Conservation (phyloP, 495 filamentous ascomycete genomes). For the Durotheca rogersii region DNA sequence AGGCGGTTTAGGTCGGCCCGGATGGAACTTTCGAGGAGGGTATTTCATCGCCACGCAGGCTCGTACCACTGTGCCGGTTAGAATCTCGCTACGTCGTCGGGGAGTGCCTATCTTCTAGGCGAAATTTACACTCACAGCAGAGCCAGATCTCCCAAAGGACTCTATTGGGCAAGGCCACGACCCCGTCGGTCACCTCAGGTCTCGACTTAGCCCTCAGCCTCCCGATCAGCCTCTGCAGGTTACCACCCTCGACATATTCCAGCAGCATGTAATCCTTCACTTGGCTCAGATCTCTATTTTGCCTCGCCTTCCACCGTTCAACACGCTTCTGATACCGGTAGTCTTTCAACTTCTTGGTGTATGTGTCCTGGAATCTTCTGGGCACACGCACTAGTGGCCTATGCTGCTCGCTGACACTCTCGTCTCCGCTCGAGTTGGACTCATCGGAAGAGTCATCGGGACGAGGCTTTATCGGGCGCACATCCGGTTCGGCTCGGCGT, state of each 20-base stretch:
- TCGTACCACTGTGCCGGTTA: slow-evolving; percentile 12
- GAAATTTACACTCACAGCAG: slow-evolving; percentile 14
- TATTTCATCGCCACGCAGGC: slow-evolving; percentile 22
- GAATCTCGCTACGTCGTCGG: background rate
- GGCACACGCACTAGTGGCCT: background rate
- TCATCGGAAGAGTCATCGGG: slow-evolving; percentile 4
- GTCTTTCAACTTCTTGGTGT: background rate
- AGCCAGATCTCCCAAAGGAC: slow-evolving; percentile 22
- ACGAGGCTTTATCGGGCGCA: background rate
- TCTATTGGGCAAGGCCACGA: slow-evolving; percentile 1
- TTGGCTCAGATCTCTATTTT: too few relatives aligned
- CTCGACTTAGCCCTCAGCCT: background rate
- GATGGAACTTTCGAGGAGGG: slow-evolving; percentile 26
- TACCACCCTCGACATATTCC: slow-evolving; percentile 15
- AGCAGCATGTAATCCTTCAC: slow-evolving; percentile 15
- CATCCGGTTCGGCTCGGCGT: background rate
- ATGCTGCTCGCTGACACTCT: slow-evolving; percentile 1
- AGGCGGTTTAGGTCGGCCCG: background rate
- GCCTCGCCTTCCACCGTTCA: background rate
- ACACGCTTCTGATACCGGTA: background rate
- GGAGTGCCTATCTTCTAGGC: background rate
- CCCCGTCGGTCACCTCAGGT: background rate
- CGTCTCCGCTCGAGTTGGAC: slow-evolving; percentile 11
- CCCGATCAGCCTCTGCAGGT: slow-evolving; percentile 1
- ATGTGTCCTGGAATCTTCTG: background rate